Evolutionary conservation across 257 asterid genomes (phyloP).

Genomic region (Echites panduratus): DNA sequence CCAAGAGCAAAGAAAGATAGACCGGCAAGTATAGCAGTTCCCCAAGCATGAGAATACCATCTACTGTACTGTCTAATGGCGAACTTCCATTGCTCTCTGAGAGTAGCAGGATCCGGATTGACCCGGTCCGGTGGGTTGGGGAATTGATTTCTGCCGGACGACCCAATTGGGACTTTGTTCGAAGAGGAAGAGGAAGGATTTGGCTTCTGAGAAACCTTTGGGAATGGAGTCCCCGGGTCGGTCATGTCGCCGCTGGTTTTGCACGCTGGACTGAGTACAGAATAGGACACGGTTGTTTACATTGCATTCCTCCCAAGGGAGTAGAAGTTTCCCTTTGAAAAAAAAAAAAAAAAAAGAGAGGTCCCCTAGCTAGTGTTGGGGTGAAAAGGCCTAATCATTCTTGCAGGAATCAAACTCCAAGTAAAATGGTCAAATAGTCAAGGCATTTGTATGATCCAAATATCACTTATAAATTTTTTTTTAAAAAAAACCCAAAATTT

Average conservation of each 20-base stretch:
- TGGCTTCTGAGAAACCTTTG: slow-evolving; percentile 27
- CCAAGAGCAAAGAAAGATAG: slow-evolving; percentile 83
- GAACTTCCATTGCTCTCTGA: slow-evolving; percentile 82
- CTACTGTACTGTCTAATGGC: slow-evolving; percentile 74
- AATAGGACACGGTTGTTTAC: no score
- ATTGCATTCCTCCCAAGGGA: no score
- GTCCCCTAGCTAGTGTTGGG: no score
- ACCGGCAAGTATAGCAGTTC: slow-evolving; percentile 91
- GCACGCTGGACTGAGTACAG: neutral
- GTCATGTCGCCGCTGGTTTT: slow-evolving; percentile 26
- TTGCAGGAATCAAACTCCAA: no score
- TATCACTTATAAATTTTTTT: no score
- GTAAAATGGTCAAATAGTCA: no score
- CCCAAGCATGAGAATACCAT: slow-evolving; percentile 98
- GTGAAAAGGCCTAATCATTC: no score
- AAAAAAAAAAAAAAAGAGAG: no score
- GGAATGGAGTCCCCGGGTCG: slow-evolving; percentile 30
- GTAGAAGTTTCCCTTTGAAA: no score
- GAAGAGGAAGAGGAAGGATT: slow-evolving; percentile 25
- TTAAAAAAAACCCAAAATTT: no score
- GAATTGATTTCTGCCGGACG: slow-evolving; percentile 21
- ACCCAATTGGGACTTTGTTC: slow-evolving; percentile 25
- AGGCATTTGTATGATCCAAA: no score
- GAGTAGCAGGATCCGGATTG: slow-evolving; percentile 76
- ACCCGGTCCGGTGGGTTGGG: slow-evolving; percentile 62